Conservation (phyloP, 495 filamentous ascomycete species). For the Talaromyces proteolyticus region DNA sequence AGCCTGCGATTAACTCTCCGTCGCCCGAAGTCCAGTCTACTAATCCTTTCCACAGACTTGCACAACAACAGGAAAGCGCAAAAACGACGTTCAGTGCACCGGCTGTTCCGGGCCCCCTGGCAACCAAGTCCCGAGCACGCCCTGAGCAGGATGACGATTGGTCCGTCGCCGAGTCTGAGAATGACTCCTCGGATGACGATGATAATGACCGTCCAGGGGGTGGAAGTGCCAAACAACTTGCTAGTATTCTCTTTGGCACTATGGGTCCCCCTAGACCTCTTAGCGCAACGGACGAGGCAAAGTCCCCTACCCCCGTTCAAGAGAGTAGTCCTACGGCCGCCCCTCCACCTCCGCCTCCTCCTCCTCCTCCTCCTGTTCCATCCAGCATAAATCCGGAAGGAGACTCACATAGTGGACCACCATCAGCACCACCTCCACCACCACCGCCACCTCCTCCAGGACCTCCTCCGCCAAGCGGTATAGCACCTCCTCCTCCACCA, state of each 20-base stretch:
- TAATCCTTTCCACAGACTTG: conserved; percentile 93
- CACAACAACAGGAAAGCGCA: conserved; percentile 38
- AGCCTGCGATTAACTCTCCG: conserved; percentile 18
- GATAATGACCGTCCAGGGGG: conserved; percentile 72
- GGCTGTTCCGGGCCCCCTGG: conserved; percentile 21
- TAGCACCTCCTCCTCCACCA: conserved; percentile 33
- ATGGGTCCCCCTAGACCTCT: conserved; percentile 93
- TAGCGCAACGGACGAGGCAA: conserved; percentile 66
- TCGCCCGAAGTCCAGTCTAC: conserved; percentile 56
- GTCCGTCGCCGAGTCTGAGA: conserved; percentile 76
- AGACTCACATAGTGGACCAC: conserved; percentile 23
- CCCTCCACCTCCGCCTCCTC: conserved; percentile 11
- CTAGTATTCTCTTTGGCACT: conserved; percentile 90
- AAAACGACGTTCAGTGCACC: conserved; percentile 30
- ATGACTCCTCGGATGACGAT: conserved; percentile 57
- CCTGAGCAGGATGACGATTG: conserved; percentile 84
- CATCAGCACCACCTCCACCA: conserved; percentile 3
- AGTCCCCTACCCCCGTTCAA: conserved; percentile 32
- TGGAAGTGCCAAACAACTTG: conserved; percentile 81
- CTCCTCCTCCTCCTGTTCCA: conserved; percentile 32
- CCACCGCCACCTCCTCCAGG: conserved; percentile 18
- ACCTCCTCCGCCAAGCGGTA: conserved; percentile 19
- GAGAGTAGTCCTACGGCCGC: conserved; percentile 21
- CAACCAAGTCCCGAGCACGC: conserved; percentile 47
- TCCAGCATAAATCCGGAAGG: conserved; percentile 22